A percentile compares a stretch with the other conserved stretches of the same genome.
Conservation (phyloP, 2,329 filamentous ascomycete genomes). For the Huntiella bhutanensis region DNA sequence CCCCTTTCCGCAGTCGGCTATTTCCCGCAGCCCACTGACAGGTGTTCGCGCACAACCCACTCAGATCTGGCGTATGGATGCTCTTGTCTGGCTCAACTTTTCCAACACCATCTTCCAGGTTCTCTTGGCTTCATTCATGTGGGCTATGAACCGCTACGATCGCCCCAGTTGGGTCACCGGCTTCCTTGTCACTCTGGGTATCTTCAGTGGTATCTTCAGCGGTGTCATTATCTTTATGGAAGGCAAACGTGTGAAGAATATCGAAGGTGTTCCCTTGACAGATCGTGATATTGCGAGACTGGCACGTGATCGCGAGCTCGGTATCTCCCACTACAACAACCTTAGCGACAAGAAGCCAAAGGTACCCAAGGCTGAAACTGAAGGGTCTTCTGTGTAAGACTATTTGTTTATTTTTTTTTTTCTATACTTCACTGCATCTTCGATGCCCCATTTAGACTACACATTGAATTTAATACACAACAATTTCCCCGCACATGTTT, state of each 20-base stretch:
- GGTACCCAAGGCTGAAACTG: constrained; percentile 19
- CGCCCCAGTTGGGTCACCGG: constrained; percentile 68
- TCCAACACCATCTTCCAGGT: constrained; percentile 63
- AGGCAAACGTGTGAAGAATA: constrained; percentile 49
- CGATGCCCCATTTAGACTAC: too few relatives aligned
- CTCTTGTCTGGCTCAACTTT: constrained; percentile 61
- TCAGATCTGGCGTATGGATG: constrained; percentile 55
- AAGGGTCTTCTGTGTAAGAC: neutral
- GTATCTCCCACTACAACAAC: constrained; percentile 40
- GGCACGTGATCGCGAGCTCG: constrained; percentile 31
- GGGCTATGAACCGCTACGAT: constrained; percentile 52
- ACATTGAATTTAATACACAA: too few relatives aligned
- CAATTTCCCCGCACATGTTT: too few relatives aligned
- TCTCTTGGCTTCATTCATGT: constrained; percentile 63
- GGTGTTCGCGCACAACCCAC: constrained; percentile 51
- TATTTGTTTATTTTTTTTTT: constrained; percentile 3
- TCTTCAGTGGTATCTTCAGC: constrained; percentile 44
- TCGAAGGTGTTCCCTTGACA: constrained; percentile 51
- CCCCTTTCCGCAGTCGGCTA: constrained; percentile 44
- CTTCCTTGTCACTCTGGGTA: constrained; percentile 54
- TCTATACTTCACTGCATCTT: neutral
- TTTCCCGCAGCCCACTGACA: constrained; percentile 50
- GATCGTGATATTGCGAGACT: constrained; percentile 33
- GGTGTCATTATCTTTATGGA: constrained; percentile 55
- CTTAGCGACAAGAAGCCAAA: constrained; percentile 32